A percentile compares a stretch with the other conserved stretches of the same genome.
phyloP scores from a whole-genome alignment of 177 flowering plant species.

The Tripterygium wilfordii region DNA sequence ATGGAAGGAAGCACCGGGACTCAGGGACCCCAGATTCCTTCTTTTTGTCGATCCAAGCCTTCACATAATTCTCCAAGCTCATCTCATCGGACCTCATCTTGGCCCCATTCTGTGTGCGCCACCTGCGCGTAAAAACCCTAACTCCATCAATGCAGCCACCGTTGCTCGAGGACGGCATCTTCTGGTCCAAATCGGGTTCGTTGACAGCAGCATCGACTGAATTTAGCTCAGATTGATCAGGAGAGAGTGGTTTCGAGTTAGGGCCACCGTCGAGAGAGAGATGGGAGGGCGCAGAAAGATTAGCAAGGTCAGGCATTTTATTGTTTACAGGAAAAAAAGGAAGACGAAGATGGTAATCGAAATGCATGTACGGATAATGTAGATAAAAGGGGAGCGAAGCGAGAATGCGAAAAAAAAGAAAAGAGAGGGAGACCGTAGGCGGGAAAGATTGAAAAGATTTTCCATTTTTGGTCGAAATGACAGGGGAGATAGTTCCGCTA shows the following conservation, averaged over 20 bases:
- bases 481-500: too few relatives aligned
- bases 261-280: constrained; percentile 16
- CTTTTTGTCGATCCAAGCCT: constrained; percentile 33
- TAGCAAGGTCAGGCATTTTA: constrained; percentile 31
- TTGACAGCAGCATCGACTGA: constrained; percentile 14
- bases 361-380: too few relatives aligned
- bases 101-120: not conserved
- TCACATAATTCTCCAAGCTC: constrained; percentile 32
- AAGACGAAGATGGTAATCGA: too few relatives aligned
- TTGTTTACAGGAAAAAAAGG: too few relatives aligned
- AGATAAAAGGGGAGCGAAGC: too few relatives aligned
- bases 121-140: not conserved
- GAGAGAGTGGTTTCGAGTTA: constrained; percentile 5
- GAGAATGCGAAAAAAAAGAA: too few relatives aligned
- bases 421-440: too few relatives aligned
- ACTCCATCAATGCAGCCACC: too few relatives aligned
- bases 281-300: constrained; percentile 14
- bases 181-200: constrained; percentile 9
- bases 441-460: too few relatives aligned
- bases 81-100: constrained; percentile 12
- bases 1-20: constrained; percentile 37
- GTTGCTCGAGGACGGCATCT: too few relatives aligned
- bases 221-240: constrained; percentile 7
- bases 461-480: too few relatives aligned
- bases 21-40: constrained; percentile 26